Evolutionary conservation across 1,139 yeast genomes (phyloP).

Genomic region (Hyphopichia khmerensis): DNA sequence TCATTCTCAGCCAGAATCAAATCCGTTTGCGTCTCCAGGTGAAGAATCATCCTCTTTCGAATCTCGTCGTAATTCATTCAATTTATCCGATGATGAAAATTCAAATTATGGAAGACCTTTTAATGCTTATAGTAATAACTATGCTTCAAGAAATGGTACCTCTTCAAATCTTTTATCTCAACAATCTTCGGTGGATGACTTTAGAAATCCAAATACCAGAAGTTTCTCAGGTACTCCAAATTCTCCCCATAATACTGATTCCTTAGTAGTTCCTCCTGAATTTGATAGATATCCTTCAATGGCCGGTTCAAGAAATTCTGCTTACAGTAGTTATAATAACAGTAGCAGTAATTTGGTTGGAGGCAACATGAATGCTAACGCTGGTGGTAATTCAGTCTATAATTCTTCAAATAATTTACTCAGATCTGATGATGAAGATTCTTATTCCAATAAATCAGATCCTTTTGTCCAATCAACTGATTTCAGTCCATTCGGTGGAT

Average conservation of each 20-base stretch:
- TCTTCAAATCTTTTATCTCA: constrained; percentile 37
- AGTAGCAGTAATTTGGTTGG: constrained; percentile 3
- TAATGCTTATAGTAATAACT: constrained; percentile 40
- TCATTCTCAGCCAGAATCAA: constrained; percentile 6
- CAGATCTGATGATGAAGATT: constrained; percentile 10
- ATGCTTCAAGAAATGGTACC: constrained; percentile 44
- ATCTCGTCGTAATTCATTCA: constrained; percentile 21
- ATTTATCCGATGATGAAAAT: constrained; percentile 20
- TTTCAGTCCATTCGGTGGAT: constrained; percentile 29
- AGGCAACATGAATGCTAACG: background rate
- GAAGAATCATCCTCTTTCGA: constrained; percentile 25
- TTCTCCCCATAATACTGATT: constrained; percentile 1
- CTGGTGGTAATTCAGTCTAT: constrained; percentile 1
- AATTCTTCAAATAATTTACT: constrained; percentile 2
- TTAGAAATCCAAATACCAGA: constrained; percentile 2
- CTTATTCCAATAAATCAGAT: constrained; percentile 16
- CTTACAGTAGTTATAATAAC: constrained; percentile 1
- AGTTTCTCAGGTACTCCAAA: constrained; percentile 2
- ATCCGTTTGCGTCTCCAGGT: constrained; percentile 27
- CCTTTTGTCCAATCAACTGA: constrained; percentile 13
- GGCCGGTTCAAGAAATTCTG: constrained; percentile 27
- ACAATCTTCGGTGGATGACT: constrained; percentile 24
- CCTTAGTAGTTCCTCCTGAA: constrained; percentile 29
- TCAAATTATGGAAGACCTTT: constrained; percentile 39
- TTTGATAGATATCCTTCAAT: constrained; percentile 47